Conservation (phyloP, 805 yeast species). For the Candida rishiriensis region DNA sequence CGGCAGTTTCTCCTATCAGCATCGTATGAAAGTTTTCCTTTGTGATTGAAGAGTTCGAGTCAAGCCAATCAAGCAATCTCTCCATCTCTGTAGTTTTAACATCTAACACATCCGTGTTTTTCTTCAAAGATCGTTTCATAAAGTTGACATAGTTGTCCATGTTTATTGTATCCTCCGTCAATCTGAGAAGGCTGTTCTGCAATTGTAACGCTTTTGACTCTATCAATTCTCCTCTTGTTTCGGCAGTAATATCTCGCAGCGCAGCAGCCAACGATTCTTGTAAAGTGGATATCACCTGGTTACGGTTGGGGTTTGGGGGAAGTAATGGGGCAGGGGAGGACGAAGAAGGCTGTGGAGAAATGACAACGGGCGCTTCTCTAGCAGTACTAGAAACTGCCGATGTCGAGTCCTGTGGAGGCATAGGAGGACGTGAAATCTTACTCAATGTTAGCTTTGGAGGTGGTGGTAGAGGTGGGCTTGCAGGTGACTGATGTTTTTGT, state of each 20-base stretch:
- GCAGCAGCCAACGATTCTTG: background rate
- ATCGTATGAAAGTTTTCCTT: slow-evolving; percentile 37
- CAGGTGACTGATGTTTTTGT: slow-evolving; percentile 50
- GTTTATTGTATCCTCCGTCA: slow-evolving; percentile 17
- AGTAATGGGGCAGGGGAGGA: slow-evolving; percentile 20
- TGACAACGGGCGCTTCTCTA: background rate
- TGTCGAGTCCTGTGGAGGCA: slow-evolving; percentile 6
- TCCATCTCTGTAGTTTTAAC: slow-evolving; percentile 9
- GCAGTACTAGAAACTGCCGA: background rate
- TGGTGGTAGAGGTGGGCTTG: slow-evolving; percentile 36
- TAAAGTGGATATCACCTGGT: slow-evolving; percentile 5
- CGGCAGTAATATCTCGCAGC: background rate
- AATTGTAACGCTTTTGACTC: slow-evolving; percentile 4
- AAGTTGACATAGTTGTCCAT: slow-evolving; percentile 13
- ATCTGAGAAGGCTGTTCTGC: slow-evolving; percentile 14
- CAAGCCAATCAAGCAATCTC: slow-evolving; percentile 17
- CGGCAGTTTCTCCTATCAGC: slow-evolving; percentile 47
- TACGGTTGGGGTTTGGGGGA: slow-evolving; percentile 26
- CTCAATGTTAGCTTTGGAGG: slow-evolving; percentile 6
- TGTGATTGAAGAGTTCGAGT: slow-evolving; percentile 21
- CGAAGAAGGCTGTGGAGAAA: background rate
- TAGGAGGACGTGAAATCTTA: slow-evolving; percentile 4
- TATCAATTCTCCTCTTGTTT: slow-evolving; percentile 6
- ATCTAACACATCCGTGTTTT: slow-evolving; percentile 21
- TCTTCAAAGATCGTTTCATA: slow-evolving; percentile 14